Base-by-base conservation (phyloP, 345 rosid species). In the Clausena lansium region DNA sequence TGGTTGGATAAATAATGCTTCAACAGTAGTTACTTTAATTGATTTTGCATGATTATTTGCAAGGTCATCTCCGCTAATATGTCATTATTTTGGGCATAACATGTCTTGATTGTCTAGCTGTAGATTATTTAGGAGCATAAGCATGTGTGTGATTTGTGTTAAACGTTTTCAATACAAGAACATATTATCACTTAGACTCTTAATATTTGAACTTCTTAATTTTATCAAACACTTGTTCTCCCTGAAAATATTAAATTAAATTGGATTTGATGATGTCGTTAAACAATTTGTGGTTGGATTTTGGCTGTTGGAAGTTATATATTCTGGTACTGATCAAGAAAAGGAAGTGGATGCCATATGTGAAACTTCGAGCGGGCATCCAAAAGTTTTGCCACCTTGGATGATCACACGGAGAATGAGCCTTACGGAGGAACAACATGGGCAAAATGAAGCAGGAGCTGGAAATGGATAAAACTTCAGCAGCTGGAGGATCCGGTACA, bases 401-500 rank as follows among this genome's bases (percentile, higher is more conserved):
- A 91, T 95, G 98, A 91, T 93, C 62, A 91, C 80, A 83, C 84
- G 90, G 84, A 96, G 95, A 81, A 93, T 93, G 98, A 91, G 85
- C 81, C 92, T 94, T 68, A 88, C 97, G 0, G 87, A 82, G 80
- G 97, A 91, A 80, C 99, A 94, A 83, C 90, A 91, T 76, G 99
- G 98, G 82, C 92, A 89, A 84, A n/a, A 81, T 83, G 77, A 85
- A 88, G 81, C 90, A 83, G 45, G 97, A 89, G 83, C 60, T 82
- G 45, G 83, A 91, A 74, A 83, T 79, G 88, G 93, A 88, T 82
- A 91, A 88, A 77, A 87, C 80, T 68, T 85, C 91, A 39, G 81
- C 83, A 17, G 83, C 86, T 45, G 69, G 57, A 63, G 76, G 81
- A 68, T 77, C 86, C 58, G 32, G 32, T 30, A 30, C 32, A 30